Percentiles rank a stretch among this genome's conserved stretches.
Evolutionary conservation across 2,329 filamentous ascomycete species (phyloP).

Genomic region (Apiospora sp.): DNA sequence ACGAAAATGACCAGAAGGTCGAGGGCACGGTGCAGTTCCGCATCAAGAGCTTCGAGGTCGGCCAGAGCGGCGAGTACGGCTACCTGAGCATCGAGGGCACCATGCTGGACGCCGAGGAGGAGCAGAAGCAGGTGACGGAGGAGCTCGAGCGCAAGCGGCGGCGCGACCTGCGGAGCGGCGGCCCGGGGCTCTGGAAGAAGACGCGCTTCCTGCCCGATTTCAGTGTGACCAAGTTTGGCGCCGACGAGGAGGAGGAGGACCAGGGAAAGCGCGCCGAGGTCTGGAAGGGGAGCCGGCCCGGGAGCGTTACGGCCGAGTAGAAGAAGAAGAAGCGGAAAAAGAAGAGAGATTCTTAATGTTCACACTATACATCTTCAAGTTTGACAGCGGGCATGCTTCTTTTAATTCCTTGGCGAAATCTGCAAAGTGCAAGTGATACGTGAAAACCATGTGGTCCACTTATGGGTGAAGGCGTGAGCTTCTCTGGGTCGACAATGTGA

Average conservation of each 20-base stretch:
- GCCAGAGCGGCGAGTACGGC: conserved; percentile 75
- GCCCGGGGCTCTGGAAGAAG: conserved; percentile 35
- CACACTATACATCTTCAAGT: neutral
- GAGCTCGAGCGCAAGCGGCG: conserved; percentile 54
- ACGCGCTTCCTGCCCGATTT: conserved; percentile 56
- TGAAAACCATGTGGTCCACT: neutral
- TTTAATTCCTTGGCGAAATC: neutral
- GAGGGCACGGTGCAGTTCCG: conserved; percentile 77
- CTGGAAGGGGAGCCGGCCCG: conserved; percentile 44
- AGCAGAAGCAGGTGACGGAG: conserved; percentile 64
- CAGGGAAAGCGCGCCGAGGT: conserved; percentile 42
- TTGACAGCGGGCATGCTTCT: neutral
- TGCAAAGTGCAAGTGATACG: neutral
- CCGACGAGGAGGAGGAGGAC: conserved; percentile 55
- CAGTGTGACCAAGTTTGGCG: conserved; percentile 63
- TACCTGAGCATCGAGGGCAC: conserved; percentile 89
- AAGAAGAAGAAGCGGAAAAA: neutral
- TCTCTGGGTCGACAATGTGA: neutral
- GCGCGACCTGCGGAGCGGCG: conserved; percentile 47
- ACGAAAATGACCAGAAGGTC: conserved; percentile 73
- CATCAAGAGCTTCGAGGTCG: conserved; percentile 86
- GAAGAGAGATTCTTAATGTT: conserved; percentile 8
- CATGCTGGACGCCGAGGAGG: conserved; percentile 75
- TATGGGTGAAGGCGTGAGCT: neutral
- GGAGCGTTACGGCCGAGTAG: conserved; percentile 33